Base-by-base conservation (phyloP, 2,329 filamentous ascomycete species). In the Aspergillus costaricaensis region DNA sequence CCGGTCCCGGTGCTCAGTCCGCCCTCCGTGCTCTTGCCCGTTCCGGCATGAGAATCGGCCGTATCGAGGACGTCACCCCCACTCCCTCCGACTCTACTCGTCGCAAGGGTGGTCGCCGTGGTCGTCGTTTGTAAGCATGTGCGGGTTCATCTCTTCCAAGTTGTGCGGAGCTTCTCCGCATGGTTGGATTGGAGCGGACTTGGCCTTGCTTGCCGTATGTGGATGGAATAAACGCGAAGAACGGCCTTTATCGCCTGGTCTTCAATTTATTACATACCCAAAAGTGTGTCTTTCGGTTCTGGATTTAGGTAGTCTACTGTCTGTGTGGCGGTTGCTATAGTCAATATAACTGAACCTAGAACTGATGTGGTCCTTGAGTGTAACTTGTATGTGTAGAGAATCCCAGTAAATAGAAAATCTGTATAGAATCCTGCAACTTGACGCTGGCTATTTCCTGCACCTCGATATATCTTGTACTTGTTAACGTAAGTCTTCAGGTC, bases 91-190 rank as follows among this genome's bases (percentile, higher is more conserved):
- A 99, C 85, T 96, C 92, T 82, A 99, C 95, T 78, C 91, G 95
- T 85, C 93, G 94, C 86, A 99, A 99, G 92, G 95, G 95, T 86
- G 95, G 95, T 97, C 93, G 95, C 85, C 94, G 95, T 91, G 95
- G 95, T 98, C 95, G 95, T 86, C 94, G 95, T 96, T 91, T 99
- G 83, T 99, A 86, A 91, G 83, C 81, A 76, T 79, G 67, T 80
- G 72, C 71, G 68, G 62, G 66, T 62, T 25, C 63, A 65, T 65
- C 68, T 68, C 63, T 63, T 70, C 64, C 67, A 60, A 62, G 62
- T 66, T 58, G 52, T 68, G 65, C 68, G 55, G 54, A 67, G 63
- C 56, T 57, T 63, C 53, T 62, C 63, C 74, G 67, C 66, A 62
- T 71, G 64, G 68, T 64, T 73, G 72, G 71, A 70, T 65, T 66